A percentile compares a stretch with the other conserved stretches of the same genome.
Evolutionary conservation across 2,329 filamentous ascomycete genomes (phyloP).

Genomic region (Sclerotinia nivalis): DNA sequence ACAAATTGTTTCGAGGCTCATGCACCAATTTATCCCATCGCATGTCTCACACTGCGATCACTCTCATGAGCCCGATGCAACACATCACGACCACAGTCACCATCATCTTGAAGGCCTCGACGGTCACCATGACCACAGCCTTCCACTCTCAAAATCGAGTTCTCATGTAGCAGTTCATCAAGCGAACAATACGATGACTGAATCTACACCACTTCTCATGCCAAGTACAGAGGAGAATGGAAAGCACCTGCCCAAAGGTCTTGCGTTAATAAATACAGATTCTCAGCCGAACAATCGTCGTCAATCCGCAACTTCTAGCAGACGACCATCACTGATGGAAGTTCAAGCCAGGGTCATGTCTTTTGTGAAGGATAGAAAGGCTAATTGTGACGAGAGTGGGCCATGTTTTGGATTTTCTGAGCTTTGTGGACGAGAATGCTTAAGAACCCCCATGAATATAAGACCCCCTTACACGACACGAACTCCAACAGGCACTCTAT

Average conservation of each 20-base stretch:
- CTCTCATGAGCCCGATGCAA: conserved; percentile 59
- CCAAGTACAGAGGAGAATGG: conserved; percentile 26
- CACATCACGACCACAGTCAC: conserved; percentile 34
- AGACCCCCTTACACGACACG: conserved; percentile 26
- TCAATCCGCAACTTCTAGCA: conserved; percentile 27
- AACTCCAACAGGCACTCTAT: conserved; percentile 27
- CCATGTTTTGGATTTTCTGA: conserved; percentile 66
- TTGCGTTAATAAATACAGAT: not conserved
- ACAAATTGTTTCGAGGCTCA: conserved; percentile 67
- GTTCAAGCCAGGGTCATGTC: conserved; percentile 60
- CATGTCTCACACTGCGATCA: conserved; percentile 82
- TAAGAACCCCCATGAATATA: conserved; percentile 42
- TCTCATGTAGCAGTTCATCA: not conserved
- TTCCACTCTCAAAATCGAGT: conserved; percentile 12
- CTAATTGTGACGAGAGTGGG: conserved; percentile 60
- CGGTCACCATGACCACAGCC: not conserved
- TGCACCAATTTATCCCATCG: conserved; percentile 74
- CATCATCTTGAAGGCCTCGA: not conserved
- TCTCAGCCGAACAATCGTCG: conserved; percentile 21
- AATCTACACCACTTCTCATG: conserved; percentile 37
- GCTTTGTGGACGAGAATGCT: conserved; percentile 65
- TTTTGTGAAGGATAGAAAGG: conserved; percentile 65
- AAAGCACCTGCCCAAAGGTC: not conserved
- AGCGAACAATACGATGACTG: conserved; percentile 30
- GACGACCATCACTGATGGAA: conserved; percentile 56